A percentile compares a stretch with the other conserved stretches of the same genome.
Evolutionary conservation across 208 protist species (phyloP).

Genomic region (Leishmania turanica): DNA sequence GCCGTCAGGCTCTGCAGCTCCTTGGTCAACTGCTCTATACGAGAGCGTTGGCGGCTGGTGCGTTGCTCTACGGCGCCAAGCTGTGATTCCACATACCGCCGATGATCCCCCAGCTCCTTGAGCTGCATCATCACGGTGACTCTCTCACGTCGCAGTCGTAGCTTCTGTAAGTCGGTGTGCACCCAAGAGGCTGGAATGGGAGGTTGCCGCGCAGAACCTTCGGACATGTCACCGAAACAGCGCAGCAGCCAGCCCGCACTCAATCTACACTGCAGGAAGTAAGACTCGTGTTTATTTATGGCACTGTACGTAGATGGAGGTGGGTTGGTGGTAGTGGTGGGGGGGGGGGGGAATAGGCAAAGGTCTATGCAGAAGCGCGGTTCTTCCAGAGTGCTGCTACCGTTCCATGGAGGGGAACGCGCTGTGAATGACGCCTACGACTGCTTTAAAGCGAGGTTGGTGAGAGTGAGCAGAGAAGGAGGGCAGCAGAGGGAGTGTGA

Average conservation of each 20-base stretch:
- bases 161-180: constrained; percentile 63
- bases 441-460: neutral
- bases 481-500: neutral
- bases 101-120: constrained; percentile 30
- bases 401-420: neutral
- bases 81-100: constrained; percentile 9
- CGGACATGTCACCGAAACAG: neutral
- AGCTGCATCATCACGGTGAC: constrained; percentile 21
- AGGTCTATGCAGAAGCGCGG: neutral
- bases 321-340: neutral
- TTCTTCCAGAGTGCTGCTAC: neutral
- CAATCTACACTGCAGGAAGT: neutral
- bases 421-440: neutral
- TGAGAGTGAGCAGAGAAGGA: neutral
- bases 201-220: constrained; percentile 2
- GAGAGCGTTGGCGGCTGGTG: constrained; percentile 1
- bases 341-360: neutral
- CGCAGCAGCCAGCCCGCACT: neutral
- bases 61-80: constrained; percentile 14
- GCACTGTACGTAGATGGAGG: neutral
- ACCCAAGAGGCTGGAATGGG: constrained; percentile 47
- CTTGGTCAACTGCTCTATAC: constrained; percentile 22
- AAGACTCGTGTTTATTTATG: neutral
- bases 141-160: constrained; percentile 29
- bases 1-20: constrained; percentile 21